Percentiles rank a stretch among this genome's conserved stretches.
Conservation (phyloP, 352 stramenopile genomes). For the Elongisporangium senticosum region DNA sequence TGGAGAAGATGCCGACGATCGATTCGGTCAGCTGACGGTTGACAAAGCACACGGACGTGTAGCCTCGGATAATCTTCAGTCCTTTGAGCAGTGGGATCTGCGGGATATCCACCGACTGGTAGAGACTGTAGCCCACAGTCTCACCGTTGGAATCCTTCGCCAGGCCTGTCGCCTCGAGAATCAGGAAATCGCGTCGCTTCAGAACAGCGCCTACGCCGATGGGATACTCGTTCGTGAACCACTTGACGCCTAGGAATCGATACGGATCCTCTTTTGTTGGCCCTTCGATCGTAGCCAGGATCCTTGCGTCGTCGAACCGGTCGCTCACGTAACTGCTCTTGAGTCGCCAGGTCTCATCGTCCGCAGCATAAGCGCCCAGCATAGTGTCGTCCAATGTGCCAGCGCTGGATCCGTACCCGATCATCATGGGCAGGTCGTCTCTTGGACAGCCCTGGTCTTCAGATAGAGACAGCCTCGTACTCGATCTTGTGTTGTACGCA, state of each 20-base stretch:
- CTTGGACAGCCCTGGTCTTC: no score
- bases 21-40: slow-evolving; percentile 22
- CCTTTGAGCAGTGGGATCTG: slow-evolving; percentile 1
- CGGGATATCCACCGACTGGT: slow-evolving; percentile 30
- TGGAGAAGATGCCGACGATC: slow-evolving; percentile 34
- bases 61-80: slow-evolving; percentile 5
- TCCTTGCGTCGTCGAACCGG: background rate
- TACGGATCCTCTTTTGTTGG: slow-evolving; percentile 5
- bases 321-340: background rate
- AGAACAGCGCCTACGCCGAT: background rate
- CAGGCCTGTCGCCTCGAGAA: slow-evolving; percentile 34
- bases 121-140: slow-evolving; percentile 31
- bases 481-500: no score
- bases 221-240: background rate
- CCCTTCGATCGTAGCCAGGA: slow-evolving; percentile 3
- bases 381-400: slow-evolving; percentile 51
- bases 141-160: slow-evolving; percentile 23
- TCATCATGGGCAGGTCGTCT: no score
- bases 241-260: slow-evolving; percentile 13
- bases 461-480: no score
- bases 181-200: slow-evolving; percentile 16
- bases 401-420: slow-evolving; percentile 21
- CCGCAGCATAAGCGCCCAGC: slow-evolving; percentile 2
- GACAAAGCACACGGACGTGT: slow-evolving; percentile 6
- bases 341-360: background rate